Conservation (phyloP, 1,284 basidiomycete species). For the Ganoderma sp. region DNA sequence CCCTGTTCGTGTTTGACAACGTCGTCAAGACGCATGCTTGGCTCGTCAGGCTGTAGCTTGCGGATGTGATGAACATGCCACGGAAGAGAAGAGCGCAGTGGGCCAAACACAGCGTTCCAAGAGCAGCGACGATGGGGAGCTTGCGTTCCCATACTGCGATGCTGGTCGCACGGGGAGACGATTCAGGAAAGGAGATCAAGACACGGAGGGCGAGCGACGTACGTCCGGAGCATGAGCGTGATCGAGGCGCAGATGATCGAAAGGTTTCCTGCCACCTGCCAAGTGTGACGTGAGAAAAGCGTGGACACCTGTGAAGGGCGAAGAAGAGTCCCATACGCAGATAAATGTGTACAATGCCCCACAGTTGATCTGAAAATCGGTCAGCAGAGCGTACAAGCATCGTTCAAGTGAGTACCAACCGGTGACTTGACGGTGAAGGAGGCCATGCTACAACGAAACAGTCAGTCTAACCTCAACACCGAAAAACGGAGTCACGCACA, state of each 20-base stretch:
- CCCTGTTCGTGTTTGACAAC: constrained; percentile 50
- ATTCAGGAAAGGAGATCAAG: not conserved
- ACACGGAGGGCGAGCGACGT: constrained; percentile 28
- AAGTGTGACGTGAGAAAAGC: not conserved
- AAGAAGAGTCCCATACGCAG: constrained; percentile 49
- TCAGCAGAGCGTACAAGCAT: constrained; percentile 1
- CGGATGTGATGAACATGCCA: constrained; percentile 68
- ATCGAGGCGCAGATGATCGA: constrained; percentile 68
- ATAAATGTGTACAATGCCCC: constrained; percentile 71
- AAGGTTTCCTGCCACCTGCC: constrained; percentile 67
- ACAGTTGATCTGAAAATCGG: constrained; percentile 61
- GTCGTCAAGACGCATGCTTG: constrained; percentile 53
- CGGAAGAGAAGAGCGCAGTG: constrained; percentile 73
- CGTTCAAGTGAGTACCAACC: constrained; percentile 40
- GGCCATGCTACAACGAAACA: constrained; percentile 52
- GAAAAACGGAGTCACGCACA: constrained; percentile 47
- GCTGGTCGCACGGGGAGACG: constrained; percentile 41
- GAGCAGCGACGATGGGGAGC: constrained; percentile 51
- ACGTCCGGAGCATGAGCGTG: constrained; percentile 75
- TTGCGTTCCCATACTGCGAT: constrained; percentile 74
- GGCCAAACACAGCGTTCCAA: constrained; percentile 59
- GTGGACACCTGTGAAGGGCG: not conserved
- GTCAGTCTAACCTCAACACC: not conserved
- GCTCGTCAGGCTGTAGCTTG: constrained; percentile 52
- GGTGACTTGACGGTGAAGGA: constrained; percentile 55